Conservation (phyloP, 495 filamentous ascomycete species). For the Usnea hakonensis region DNA sequence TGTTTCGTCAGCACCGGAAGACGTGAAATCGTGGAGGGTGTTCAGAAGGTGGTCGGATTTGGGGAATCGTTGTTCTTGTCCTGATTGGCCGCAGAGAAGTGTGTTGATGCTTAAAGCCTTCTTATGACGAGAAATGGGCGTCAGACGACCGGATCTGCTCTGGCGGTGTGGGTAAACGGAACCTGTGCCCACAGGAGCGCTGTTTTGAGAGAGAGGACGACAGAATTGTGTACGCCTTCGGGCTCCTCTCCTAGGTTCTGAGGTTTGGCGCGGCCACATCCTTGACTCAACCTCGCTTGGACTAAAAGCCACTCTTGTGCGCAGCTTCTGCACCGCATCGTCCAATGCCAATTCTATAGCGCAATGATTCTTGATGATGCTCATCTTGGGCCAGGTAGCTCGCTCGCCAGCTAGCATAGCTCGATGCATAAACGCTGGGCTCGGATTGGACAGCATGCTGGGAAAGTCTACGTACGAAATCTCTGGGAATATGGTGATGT, state of each 20-base stretch:
- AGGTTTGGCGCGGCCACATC: slow-evolving; percentile 10
- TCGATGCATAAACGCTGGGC: slow-evolving; percentile 74
- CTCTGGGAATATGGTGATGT: slow-evolving; percentile 87
- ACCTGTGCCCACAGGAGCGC: slow-evolving; percentile 10
- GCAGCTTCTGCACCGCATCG: slow-evolving; percentile 66
- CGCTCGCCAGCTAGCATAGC: slow-evolving; percentile 69
- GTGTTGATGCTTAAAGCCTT: slow-evolving; percentile 24
- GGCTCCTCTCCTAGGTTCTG: slow-evolving; percentile 4
- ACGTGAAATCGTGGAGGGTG: slow-evolving; percentile 15
- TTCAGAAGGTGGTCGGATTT: not conserved
- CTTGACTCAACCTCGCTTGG: slow-evolving; percentile 58
- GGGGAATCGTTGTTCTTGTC: not conserved
- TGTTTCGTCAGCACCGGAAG: slow-evolving; percentile 22
- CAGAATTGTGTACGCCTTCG: slow-evolving; percentile 9
- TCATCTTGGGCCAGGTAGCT: slow-evolving; percentile 85
- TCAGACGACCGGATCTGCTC: slow-evolving; percentile 3
- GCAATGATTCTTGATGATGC: slow-evolving; percentile 70
- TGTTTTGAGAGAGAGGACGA: slow-evolving; percentile 22
- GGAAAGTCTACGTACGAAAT: slow-evolving; percentile 68
- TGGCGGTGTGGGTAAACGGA: slow-evolving; percentile 10
- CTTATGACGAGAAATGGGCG: slow-evolving; percentile 15
- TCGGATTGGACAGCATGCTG: slow-evolving; percentile 77
- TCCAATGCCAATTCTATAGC: slow-evolving; percentile 85
- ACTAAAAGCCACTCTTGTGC: slow-evolving; percentile 71
- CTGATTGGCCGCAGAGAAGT: not conserved